Conservation (phyloP, 2,329 filamentous ascomycete species). For the Aspergillus calidoustus region DNA sequence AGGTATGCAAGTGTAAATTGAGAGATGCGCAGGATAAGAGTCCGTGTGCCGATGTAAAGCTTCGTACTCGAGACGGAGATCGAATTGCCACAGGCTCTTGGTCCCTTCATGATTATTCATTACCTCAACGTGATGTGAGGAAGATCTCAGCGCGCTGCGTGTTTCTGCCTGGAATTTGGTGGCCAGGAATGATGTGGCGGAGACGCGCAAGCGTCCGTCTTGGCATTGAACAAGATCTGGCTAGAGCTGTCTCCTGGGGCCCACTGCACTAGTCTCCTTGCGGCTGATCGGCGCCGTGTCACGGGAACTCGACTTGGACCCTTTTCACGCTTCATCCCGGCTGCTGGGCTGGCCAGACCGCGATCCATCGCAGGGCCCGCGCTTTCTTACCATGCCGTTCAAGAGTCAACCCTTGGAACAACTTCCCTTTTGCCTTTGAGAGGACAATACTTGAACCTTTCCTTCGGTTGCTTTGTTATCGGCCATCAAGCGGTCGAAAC, state of each 20-base stretch:
- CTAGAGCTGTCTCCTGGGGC: slow-evolving; percentile 28
- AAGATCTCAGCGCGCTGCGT: not conserved
- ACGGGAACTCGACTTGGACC: slow-evolving; percentile 20
- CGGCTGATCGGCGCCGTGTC: slow-evolving; percentile 9
- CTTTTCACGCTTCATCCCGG: slow-evolving; percentile 5
- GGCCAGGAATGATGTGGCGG: slow-evolving; percentile 30
- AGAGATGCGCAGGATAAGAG: not conserved
- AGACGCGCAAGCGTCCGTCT: slow-evolving; percentile 48
- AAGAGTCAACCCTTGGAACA: too few relatives aligned
- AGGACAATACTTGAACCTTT: too few relatives aligned
- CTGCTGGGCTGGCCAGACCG: slow-evolving; percentile 27
- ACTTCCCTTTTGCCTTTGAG: too few relatives aligned
- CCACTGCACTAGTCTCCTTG: slow-evolving; percentile 32
- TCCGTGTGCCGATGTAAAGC: not conserved
- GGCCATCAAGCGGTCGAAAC: not conserved
- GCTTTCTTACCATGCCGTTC: not conserved
- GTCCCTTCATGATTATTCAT: not conserved
- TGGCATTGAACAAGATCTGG: slow-evolving; percentile 39
- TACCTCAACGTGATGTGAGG: not conserved
- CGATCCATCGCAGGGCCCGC: not conserved
- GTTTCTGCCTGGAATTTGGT: slow-evolving; percentile 14
- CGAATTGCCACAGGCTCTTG: not conserved
- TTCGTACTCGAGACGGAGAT: not conserved
- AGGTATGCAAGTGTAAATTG: not conserved
- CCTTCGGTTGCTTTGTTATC: not conserved